Conservation (phyloP, 2,329 filamentous ascomycete genomes). For the Aspergillus arachidicola region DNA sequence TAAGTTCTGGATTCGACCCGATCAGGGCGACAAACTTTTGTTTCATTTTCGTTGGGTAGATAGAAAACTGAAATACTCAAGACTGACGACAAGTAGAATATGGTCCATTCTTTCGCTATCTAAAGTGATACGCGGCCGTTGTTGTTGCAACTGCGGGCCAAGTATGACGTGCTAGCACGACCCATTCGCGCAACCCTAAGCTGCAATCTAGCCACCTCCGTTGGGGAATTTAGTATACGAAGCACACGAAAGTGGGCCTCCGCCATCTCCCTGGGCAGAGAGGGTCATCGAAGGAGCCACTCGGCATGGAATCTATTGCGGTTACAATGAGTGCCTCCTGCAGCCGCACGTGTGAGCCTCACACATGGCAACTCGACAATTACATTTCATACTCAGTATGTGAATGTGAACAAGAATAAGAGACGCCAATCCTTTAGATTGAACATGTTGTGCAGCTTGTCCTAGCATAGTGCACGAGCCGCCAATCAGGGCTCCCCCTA, state of each 20-base stretch:
- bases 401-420: background rate
- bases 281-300: background rate
- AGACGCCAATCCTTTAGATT: background rate
- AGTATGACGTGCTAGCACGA: constrained; percentile 31
- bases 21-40: background rate
- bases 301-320: background rate
- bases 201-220: background rate
- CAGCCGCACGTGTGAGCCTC: background rate
- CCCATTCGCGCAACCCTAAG: constrained; percentile 15
- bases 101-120: background rate
- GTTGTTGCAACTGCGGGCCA: constrained; percentile 13
- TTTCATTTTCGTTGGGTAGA: background rate
- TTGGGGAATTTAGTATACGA: background rate
- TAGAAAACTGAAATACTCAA: background rate
- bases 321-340: background rate
- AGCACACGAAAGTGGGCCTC: background rate
- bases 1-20: background rate
- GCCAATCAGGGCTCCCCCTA: constrained; percentile 11
- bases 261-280: background rate
- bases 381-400: background rate
- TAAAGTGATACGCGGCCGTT: background rate
- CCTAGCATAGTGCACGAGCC: background rate
- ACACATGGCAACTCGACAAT: too few relatives aligned
- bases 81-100: background rate
- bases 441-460: background rate